Evolutionary conservation across 2,329 filamentous ascomycete species (phyloP).

Genomic region (Aspergillus latus): DNA sequence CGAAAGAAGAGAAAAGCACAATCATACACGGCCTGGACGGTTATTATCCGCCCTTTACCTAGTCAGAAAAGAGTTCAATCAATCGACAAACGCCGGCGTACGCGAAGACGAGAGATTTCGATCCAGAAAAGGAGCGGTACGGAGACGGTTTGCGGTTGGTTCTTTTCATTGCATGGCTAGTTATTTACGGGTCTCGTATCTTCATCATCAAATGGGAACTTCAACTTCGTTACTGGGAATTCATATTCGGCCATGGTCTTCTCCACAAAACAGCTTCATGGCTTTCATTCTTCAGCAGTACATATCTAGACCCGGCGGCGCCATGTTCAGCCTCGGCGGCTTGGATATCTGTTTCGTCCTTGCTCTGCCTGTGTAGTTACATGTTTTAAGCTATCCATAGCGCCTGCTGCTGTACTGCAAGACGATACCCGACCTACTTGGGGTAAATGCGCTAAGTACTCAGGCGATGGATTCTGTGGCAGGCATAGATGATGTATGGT

Average conservation of each 20-base stretch:
- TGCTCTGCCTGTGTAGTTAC: too few species aligned
- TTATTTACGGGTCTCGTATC: constrained; percentile 15
- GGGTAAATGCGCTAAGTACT: too few species aligned
- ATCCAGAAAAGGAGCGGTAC: constrained; percentile 14
- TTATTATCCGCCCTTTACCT: constrained; percentile 6
- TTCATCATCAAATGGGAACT: constrained; percentile 20
- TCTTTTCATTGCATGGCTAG: constrained; percentile 16
- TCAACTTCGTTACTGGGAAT: constrained; percentile 15
- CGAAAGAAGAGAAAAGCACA: constrained; percentile 14
- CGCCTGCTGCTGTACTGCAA: too few species aligned
- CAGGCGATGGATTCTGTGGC: too few species aligned
- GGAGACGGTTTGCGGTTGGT: constrained; percentile 6
- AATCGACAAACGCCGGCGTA: constrained; percentile 10
- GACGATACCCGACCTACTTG: too few species aligned
- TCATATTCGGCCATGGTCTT: constrained; percentile 1
- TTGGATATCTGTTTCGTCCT: too few species aligned
- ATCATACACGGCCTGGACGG: constrained; percentile 3
- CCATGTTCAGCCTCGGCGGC: too few species aligned
- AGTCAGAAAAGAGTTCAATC: constrained; percentile 8
- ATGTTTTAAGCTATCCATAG: too few species aligned
- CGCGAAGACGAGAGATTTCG: constrained; percentile 11
- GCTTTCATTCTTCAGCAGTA: too few species aligned
- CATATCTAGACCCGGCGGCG: too few species aligned
- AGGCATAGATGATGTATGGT: too few species aligned
- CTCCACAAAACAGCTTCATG: neutral